Evolutionary conservation across 225 moss, liverwort and hornwort genomes (phyloP).

Genomic region (Marchantia paleacea): DNA sequence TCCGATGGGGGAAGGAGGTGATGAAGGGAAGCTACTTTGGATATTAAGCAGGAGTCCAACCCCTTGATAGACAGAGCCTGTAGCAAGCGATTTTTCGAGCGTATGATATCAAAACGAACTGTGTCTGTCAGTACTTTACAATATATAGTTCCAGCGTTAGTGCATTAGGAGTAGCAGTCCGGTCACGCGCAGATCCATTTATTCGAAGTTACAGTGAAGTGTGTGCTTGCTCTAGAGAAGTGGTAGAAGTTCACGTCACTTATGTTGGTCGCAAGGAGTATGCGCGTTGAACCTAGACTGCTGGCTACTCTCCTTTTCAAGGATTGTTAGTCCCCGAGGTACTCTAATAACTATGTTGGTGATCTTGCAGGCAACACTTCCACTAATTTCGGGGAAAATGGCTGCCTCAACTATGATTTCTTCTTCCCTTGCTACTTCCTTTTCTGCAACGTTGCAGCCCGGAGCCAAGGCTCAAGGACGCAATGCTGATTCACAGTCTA

Average conservation of each 20-base stretch:
- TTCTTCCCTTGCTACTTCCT: constrained; percentile 10
- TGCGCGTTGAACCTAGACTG: neutral
- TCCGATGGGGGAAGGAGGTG: too few relatives aligned
- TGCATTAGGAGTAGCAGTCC: neutral
- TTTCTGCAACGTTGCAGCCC: constrained; percentile 9
- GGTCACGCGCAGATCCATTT: neutral
- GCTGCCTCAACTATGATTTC: constrained; percentile 22
- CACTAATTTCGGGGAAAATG: constrained; percentile 7
- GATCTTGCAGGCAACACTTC: neutral
- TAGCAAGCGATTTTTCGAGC: too few relatives aligned
- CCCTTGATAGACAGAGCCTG: too few relatives aligned
- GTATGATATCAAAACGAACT: too few relatives aligned
- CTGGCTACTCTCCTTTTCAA: neutral
- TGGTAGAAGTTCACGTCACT: neutral
- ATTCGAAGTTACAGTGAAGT: neutral
- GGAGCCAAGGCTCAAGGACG: neutral
- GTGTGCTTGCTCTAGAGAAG: neutral
- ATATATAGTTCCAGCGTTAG: too few relatives aligned
- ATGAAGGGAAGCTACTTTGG: too few relatives aligned
- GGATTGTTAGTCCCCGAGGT: neutral
- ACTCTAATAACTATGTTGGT: neutral
- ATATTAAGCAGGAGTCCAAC: too few relatives aligned
- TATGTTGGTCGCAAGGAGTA: neutral
- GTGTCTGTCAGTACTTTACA: too few relatives aligned
- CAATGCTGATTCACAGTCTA: constrained; percentile 6